A percentile compares a stretch with the other conserved stretches of the same genome.
phyloP scores from a whole-genome alignment of 768 basidiomycete species.

The Pilatotrama ljubarskyi region DNA sequence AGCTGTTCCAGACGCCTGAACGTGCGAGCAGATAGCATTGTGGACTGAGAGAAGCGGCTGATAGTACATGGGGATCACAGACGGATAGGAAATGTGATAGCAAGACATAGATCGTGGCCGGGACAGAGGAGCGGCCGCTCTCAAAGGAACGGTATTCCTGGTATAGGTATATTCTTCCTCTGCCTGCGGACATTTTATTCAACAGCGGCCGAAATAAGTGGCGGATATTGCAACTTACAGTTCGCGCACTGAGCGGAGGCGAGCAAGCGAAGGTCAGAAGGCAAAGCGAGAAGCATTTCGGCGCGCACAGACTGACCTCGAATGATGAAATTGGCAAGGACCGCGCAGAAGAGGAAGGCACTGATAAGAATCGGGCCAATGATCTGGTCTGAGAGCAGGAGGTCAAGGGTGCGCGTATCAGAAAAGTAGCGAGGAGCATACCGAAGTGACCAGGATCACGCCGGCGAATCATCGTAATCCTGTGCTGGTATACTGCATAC shows the following conservation, averaged over 20 bases:
- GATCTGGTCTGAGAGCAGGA: conserved; percentile 60
- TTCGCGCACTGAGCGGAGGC: conserved; percentile 49
- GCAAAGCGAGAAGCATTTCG: neutral
- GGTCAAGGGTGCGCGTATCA: neutral
- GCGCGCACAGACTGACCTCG: conserved; percentile 56
- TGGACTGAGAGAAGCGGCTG: neutral
- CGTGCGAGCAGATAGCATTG: neutral
- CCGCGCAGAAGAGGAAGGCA: conserved; percentile 78
- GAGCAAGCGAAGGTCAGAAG: neutral
- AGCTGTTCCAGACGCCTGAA: too few relatives aligned
- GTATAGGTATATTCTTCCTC: conserved; percentile 38
- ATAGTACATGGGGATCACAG: neutral
- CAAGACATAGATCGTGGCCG: neutral
- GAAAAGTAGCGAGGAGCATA: conserved; percentile 32
- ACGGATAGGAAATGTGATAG: neutral
- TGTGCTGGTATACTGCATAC: conserved; percentile 80
- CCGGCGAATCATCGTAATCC: conserved; percentile 88
- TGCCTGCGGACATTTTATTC: conserved; percentile 25
- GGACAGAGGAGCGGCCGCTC: neutral
- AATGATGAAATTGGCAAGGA: conserved; percentile 85
- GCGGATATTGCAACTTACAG: conserved; percentile 44
- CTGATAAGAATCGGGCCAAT: conserved; percentile 84
- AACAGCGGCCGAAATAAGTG: neutral
- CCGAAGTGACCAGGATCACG: conserved; percentile 90
- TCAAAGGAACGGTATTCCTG: conserved; percentile 27